Evolutionary conservation across 352 stramenopile genomes (phyloP).

Genomic region (Phytophthora megakarya): DNA sequence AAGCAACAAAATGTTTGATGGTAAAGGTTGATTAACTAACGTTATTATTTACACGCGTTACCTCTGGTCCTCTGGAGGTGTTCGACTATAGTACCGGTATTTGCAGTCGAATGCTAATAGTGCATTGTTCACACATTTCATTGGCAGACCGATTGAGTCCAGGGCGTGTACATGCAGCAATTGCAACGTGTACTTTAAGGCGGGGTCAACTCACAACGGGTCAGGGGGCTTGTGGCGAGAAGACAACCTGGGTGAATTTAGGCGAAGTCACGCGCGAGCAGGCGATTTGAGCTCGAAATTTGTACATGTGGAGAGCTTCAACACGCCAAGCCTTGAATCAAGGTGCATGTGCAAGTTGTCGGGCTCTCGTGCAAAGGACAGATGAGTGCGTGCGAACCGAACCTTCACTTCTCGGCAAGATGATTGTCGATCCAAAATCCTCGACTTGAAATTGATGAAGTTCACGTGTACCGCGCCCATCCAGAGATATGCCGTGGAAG

Average conservation of each 20-base stretch:
- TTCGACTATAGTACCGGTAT: neutral
- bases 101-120: neutral
- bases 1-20: no score
- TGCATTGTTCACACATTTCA: no score
- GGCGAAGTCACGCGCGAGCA: conserved; percentile 20
- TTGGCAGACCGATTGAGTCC: no score
- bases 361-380: neutral
- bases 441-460: neutral
- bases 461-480: conserved; percentile 33
- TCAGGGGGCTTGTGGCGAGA: neutral
- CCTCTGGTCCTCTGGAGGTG: no score
- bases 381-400: conserved; percentile 16
- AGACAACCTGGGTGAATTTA: conserved; percentile 11
- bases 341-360: conserved; percentile 10
- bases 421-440: conserved; percentile 16
- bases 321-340: no score
- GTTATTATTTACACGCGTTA: no score
- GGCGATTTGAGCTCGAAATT: conserved; percentile 21
- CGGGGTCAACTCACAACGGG: neutral
- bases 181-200: neutral
- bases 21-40: no score
- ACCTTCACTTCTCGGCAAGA: conserved; percentile 19
- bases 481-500: conserved; percentile 17
- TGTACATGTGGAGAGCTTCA: conserved; percentile 8
- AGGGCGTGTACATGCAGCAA: no score